Base-by-base conservation (phyloP, 2,329 filamentous ascomycete species). In the Monosporascus sp. region DNA sequence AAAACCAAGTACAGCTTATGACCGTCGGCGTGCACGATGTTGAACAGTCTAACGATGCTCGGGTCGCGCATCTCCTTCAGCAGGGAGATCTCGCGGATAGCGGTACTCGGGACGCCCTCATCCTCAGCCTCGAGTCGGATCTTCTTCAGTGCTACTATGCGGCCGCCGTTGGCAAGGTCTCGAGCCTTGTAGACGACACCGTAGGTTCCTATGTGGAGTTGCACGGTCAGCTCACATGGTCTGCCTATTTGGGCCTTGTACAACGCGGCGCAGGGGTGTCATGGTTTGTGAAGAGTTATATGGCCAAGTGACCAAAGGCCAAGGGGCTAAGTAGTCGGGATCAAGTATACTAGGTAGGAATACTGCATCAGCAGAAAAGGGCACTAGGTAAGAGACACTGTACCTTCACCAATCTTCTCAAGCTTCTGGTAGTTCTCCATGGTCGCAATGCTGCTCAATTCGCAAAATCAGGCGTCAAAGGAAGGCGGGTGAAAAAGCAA, bases 401-500 rank as follows among this genome's bases (percentile, higher is more conserved):
- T 76, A 94, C 91, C 91, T 83, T 96, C 91, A 73, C 91, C 91
- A 67, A 96, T 91, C 80, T 96, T 96, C 78, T 96, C 91, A 67
- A 96, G 83, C 77, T 95, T 95, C 76, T 96, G 90, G 73, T 96
- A 96, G 76, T 96, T 95, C 74, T 96, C 91, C 91, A 96, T 96
- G 61, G 46, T 63, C 22, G 48, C 51, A 36, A 34, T 49, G 48
- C 19, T 50, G 26, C 49, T 49, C 31, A 31, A 43, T 36, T 16
- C 40, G 20, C 22, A 31, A 46, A 26, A 19, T 22, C 22, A 27
- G 43, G 20, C 2, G 41, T 22, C 22, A 27, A 46, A 11, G 43
- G 22, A 26, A 46, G 24, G 43, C 1, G 26, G 16, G 24, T n/a
- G 11, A 16, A 46, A 14, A 27, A 7, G n/a, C 43, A 46, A 27